Evolutionary conservation across 1,139 yeast genomes (phyloP).

Genomic region (Suhomyces yuchorum): DNA sequence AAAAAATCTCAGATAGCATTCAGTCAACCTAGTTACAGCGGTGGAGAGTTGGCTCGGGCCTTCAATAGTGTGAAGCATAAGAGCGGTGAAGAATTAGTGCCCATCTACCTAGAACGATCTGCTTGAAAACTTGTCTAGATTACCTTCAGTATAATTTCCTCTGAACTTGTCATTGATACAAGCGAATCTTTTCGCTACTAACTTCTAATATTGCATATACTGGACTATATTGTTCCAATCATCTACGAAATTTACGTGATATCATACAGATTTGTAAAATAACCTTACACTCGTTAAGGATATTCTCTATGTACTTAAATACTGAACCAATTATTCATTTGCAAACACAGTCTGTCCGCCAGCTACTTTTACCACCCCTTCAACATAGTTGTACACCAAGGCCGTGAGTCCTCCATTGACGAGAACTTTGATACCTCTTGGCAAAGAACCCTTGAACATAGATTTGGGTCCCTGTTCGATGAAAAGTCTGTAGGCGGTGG

Average conservation of each 20-base stretch:
- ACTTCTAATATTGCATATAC: background rate
- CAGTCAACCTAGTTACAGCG: constrained; percentile 71
- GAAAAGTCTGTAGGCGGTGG: constrained; percentile 73
- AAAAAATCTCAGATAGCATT: constrained; percentile 53
- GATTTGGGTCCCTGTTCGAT: constrained; percentile 64
- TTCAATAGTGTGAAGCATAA: constrained; percentile 55
- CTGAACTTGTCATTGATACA: too few relatives aligned
- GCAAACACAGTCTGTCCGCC: constrained; percentile 54
- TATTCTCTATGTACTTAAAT: background rate
- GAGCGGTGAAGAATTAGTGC: constrained; percentile 51
- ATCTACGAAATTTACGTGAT: background rate
- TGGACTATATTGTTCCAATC: background rate
- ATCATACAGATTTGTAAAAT: background rate
- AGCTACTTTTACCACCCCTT: constrained; percentile 49
- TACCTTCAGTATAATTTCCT: too few relatives aligned
- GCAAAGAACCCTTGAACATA: constrained; percentile 79
- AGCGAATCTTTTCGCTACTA: too few relatives aligned
- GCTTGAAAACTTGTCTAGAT: background rate
- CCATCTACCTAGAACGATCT: constrained; percentile 52
- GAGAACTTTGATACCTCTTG: constrained; percentile 76
- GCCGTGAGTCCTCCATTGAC: constrained; percentile 81
- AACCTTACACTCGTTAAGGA: background rate
- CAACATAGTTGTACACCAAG: constrained; percentile 64
- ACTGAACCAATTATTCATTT: constrained; percentile 17
- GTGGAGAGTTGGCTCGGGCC: constrained; percentile 54